These are phyloP conservation scores for Rhizopogon vinicolor DNA, from an alignment of 768 basidiomycete genomes.

Conservation along the genomic window DNA sequence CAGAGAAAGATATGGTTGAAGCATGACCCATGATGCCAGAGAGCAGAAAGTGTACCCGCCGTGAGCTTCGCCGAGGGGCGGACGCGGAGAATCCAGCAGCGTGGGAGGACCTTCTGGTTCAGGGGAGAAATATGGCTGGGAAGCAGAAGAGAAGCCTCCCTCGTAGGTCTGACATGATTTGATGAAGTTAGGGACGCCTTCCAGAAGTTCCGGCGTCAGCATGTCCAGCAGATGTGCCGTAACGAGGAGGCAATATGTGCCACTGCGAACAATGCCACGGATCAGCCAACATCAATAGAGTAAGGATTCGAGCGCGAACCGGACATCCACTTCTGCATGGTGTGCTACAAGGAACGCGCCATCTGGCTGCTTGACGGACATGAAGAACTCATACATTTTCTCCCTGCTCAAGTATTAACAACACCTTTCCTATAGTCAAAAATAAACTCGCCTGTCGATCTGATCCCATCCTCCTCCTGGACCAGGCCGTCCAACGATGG, in stretches of 20 bases:
- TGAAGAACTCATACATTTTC: slow-evolving; percentile 83
- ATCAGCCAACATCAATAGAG: background rate
- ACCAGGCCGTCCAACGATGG: slow-evolving; percentile 74
- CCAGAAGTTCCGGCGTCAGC: slow-evolving; percentile 82
- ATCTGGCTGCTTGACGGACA: slow-evolving; percentile 88
- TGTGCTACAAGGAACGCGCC: slow-evolving; percentile 89
- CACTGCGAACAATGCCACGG: slow-evolving; percentile 40
- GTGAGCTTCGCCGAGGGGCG: slow-evolving; percentile 91
- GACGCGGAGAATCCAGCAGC: slow-evolving; percentile 46
- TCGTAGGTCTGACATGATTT: slow-evolving; percentile 96
- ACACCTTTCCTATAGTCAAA: background rate
- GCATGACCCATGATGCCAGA: slow-evolving; percentile 76
- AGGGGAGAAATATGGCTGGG: slow-evolving; percentile 58
- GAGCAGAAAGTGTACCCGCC: slow-evolving; percentile 98
- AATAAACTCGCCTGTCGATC: slow-evolving; percentile 61
- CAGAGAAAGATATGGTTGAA: slow-evolving; percentile 50
- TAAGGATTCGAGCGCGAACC: slow-evolving; percentile 41
- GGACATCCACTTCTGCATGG: slow-evolving; percentile 90
- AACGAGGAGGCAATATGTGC: slow-evolving; percentile 88
- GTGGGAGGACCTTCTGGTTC: slow-evolving; percentile 11
- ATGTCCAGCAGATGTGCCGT: slow-evolving; percentile 81
- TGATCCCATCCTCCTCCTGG: slow-evolving; percentile 80
- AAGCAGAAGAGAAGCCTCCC: slow-evolving; percentile 85
- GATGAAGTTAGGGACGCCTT: slow-evolving; percentile 73
- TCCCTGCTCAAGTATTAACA: slow-evolving; percentile 35